Evolutionary conservation across 78 protist species (phyloP).

Genomic region (Mantamonas sphyraenae): DNA sequence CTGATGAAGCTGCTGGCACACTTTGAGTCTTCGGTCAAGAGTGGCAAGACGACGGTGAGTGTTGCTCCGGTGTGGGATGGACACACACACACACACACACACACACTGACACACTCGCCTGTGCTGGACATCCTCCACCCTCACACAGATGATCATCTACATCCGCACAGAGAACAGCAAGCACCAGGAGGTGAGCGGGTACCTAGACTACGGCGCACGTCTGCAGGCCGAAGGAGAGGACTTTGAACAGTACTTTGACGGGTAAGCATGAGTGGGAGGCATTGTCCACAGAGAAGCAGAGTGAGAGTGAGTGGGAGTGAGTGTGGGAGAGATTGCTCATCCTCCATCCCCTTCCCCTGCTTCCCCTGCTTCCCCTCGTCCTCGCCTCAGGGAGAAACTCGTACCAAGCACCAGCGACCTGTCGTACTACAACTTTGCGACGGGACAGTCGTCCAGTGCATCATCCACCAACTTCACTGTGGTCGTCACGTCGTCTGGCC

Average conservation of each 20-base stretch:
- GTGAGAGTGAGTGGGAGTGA: neutral
- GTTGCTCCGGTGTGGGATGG: too few relatives aligned
- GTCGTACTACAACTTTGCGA: conserved; percentile 88
- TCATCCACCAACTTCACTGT: conserved; percentile 60
- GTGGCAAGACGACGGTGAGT: conserved; percentile 56
- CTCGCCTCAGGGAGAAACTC: conserved; percentile 32
- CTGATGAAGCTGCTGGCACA: conserved; percentile 61
- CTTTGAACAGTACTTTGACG: conserved; percentile 57
- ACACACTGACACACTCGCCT: too few relatives aligned
- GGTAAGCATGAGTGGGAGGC: conserved; percentile 3
- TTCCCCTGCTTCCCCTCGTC: too few relatives aligned
- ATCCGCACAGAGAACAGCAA: conserved; percentile 60
- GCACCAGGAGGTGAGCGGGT: conserved; percentile 83
- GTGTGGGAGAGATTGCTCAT: neutral
- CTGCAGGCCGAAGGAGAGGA: conserved; percentile 60
- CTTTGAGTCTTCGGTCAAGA: conserved; percentile 62
- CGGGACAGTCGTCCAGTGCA: conserved; percentile 49
- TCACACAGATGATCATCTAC: conserved; percentile 64
- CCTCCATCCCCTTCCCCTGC: neutral
- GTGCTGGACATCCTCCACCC: too few relatives aligned
- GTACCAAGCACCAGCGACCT: conserved; percentile 81
- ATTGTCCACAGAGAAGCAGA: neutral
- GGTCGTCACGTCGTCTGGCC: conserved; percentile 64
- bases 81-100: too few relatives aligned
- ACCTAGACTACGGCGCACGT: conserved; percentile 83